Evolutionary conservation across 2,329 filamentous ascomycete species (phyloP).

Genomic region (Esteya vermicola): DNA sequence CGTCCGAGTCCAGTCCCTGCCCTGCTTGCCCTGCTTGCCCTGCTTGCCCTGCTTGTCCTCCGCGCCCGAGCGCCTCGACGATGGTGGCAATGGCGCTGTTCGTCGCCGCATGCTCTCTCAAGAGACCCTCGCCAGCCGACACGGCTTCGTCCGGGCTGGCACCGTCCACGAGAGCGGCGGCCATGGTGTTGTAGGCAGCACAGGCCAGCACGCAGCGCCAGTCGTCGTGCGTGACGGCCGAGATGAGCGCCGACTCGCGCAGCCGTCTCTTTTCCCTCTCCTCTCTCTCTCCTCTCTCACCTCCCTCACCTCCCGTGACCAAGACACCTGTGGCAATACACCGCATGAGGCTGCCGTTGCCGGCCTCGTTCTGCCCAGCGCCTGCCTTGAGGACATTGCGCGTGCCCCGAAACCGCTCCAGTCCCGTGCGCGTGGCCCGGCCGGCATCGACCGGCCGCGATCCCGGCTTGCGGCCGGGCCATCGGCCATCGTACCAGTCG

Average conservation of each 20-base stretch:
- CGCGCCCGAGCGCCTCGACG: no score
- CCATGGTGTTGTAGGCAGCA: conserved; percentile 25
- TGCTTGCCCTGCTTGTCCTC: no score
- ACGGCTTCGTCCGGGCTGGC: conserved; percentile 15
- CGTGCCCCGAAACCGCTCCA: conserved; percentile 15
- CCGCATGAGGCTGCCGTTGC: conserved; percentile 33
- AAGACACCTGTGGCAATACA: conserved; percentile 31
- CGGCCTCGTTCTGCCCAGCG: conserved; percentile 22
- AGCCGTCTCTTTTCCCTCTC: conserved; percentile 12
- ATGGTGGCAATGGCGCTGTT: neutral
- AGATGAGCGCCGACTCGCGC: conserved; percentile 21
- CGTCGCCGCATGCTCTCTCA: conserved; percentile 8
- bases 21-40: no score
- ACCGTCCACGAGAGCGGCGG: conserved; percentile 17
- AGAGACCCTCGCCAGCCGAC: conserved; percentile 10
- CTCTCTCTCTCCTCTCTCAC: no score
- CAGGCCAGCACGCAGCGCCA: conserved; percentile 20
- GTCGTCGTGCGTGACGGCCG: conserved; percentile 25
- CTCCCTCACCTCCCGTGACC: no score
- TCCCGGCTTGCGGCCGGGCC: conserved; percentile 23
- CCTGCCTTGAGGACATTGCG: conserved; percentile 19
- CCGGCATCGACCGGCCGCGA: conserved; percentile 24
- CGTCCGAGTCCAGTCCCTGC: no score
- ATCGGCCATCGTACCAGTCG: conserved; percentile 26
- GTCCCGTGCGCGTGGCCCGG: conserved; percentile 20